Percentiles rank a stretch among this genome's conserved stretches.
Evolutionary conservation across 148 eudicot species (phyloP).

Genomic region (Polygonum maritimum): DNA sequence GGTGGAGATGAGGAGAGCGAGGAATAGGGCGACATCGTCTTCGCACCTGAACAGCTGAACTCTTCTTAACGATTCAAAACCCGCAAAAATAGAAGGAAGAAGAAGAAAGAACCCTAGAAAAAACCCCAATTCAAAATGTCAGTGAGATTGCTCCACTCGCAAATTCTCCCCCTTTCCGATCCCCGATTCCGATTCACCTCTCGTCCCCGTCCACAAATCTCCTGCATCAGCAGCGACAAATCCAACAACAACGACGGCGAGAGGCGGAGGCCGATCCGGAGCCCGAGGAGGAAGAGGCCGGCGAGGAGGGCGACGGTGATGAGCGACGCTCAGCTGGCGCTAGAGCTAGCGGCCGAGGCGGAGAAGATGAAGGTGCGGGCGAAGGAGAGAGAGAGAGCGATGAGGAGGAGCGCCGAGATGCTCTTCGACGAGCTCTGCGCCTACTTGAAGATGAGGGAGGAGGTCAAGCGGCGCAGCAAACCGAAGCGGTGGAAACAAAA

Average conservation of each 20-base stretch:
- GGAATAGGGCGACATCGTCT: constrained; percentile 31
- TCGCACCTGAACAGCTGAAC: too few relatives aligned
- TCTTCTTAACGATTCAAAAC: neutral
- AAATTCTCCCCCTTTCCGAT: neutral
- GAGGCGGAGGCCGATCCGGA: neutral
- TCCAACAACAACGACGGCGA: constrained; percentile 16
- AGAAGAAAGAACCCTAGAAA: neutral
- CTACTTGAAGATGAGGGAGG: constrained; percentile 20
- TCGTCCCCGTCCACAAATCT: neutral
- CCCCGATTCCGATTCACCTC: neutral
- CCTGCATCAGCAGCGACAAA: constrained; percentile 15
- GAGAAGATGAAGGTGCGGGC: constrained; percentile 32
- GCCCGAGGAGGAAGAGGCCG: neutral
- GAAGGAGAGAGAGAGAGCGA: constrained; percentile 44
- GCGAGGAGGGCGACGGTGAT: neutral
- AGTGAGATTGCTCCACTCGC: neutral
- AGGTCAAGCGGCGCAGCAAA: too few relatives aligned
- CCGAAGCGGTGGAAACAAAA: too few relatives aligned
- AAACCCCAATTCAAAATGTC: neutral
- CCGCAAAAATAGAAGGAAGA: neutral
- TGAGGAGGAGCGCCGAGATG: constrained; percentile 43
- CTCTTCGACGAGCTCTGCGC: constrained; percentile 54
- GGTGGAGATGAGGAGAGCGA: constrained; percentile 32
- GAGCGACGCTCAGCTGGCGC: constrained; percentile 29
- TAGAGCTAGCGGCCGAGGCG: constrained; percentile 36